phyloP scores from a whole-genome alignment of 495 filamentous ascomycete species.

The Tuber aestivum region DNA sequence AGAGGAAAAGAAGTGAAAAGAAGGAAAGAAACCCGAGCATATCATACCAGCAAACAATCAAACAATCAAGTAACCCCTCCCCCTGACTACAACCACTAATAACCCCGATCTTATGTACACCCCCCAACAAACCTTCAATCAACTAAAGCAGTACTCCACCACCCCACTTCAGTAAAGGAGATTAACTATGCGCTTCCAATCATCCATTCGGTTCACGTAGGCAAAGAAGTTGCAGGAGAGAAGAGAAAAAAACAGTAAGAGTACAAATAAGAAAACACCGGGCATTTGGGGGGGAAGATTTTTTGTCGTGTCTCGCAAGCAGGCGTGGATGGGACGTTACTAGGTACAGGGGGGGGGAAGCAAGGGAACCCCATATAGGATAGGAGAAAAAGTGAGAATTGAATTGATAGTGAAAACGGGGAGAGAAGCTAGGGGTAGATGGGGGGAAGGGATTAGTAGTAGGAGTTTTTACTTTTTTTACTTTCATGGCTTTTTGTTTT shows the following conservation, averaged over 20 bases:
- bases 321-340: background rate
- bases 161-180: background rate
- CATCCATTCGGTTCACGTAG: background rate
- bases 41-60: conserved; percentile 3
- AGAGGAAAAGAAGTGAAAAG: background rate
- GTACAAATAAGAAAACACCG: background rate
- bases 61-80: too few species aligned
- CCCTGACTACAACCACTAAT: background rate
- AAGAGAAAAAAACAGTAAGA: background rate
- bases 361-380: too few species aligned
- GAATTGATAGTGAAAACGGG: background rate
- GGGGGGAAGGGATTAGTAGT: background rate
- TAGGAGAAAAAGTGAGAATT: background rate
- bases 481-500: background rate
- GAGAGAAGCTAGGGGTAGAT: background rate
- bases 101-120: background rate
- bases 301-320: background rate
- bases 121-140: background rate
- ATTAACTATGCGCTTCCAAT: background rate
- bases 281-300: background rate
- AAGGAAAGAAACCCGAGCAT: background rate
- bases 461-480: background rate
- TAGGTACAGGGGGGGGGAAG: background rate
- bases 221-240: background rate
- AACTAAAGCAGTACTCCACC: conserved; percentile 6